Percentiles rank a stretch among this genome's conserved stretches.
phyloP scores from a whole-genome alignment of 371 early-diverging fungal species.

The Batkoa obscura region DNA sequence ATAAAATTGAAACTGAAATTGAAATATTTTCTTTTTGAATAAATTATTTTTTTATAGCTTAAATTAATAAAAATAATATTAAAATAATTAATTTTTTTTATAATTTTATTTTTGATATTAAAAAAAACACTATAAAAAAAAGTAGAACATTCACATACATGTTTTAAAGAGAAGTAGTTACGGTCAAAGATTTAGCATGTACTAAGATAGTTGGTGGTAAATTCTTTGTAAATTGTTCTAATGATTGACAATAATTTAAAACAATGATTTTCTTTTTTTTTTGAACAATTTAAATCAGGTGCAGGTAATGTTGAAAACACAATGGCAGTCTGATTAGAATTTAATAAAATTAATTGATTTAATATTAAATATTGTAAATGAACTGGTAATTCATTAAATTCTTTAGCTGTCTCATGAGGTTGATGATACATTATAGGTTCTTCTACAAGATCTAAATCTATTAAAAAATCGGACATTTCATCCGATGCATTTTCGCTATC shows the following conservation, averaged over 20 bases:
- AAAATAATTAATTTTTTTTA: no score
- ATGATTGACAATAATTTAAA: slow-evolving; percentile 19
- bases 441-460: neutral
- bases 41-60: no score
- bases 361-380: slow-evolving; percentile 24
- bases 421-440: neutral
- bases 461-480: neutral
- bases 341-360: slow-evolving; percentile 28
- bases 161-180: slow-evolving; percentile 27
- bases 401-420: slow-evolving; percentile 7
- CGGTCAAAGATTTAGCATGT: slow-evolving; percentile 31
- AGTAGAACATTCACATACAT: no score
- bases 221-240: slow-evolving; percentile 21
- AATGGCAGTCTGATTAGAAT: slow-evolving; percentile 20
- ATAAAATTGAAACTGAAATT: no score
- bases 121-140: no score
- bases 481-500: neutral
- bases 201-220: slow-evolving; percentile 30
- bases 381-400: slow-evolving; percentile 26
- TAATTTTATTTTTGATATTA: no score
- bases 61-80: no score
- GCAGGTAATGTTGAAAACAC: slow-evolving; percentile 34
- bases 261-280: slow-evolving; percentile 14
- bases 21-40: no score
- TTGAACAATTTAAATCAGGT: slow-evolving; percentile 23